phyloP scores from a whole-genome alignment of 1,284 basidiomycete species.

The Papiliotrema fonsecae region DNA sequence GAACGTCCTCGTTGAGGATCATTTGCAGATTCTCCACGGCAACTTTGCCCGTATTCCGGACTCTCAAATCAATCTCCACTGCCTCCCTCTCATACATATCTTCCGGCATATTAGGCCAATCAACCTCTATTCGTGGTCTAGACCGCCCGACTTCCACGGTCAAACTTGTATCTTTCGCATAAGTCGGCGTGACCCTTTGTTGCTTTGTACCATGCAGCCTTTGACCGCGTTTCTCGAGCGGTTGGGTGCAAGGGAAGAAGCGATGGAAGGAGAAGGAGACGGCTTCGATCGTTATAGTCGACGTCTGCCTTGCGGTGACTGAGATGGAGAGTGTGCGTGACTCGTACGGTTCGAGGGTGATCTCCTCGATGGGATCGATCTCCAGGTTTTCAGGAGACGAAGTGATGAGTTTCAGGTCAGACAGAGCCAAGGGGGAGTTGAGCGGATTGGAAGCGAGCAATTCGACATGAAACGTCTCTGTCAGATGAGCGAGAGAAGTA shows the following conservation, averaged over 20 bases:
- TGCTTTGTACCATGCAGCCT: conserved; percentile 48
- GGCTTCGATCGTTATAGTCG: conserved; percentile 29
- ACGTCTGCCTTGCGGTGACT: conserved; percentile 20
- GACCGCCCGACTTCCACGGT: conserved; percentile 37
- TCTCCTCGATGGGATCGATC: conserved; percentile 19
- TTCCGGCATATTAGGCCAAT: conserved; percentile 23
- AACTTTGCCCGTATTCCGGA: conserved; percentile 40
- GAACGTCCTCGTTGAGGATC: conserved; percentile 22
- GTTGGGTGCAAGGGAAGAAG: conserved; percentile 47
- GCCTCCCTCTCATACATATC: conserved; percentile 40
- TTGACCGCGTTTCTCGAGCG: conserved; percentile 42
- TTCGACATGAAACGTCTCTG: conserved; percentile 47
- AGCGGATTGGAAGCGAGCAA: conserved; percentile 50
- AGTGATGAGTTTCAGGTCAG: conserved; percentile 20
- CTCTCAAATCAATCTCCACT: conserved; percentile 14
- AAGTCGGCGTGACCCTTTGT: conserved; percentile 44
- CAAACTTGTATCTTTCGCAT: conserved; percentile 48
- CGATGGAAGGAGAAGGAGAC: conserved; percentile 48
- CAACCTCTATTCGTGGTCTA: conserved; percentile 37
- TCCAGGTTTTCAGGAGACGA: conserved; percentile 13
- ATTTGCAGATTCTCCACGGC: conserved; percentile 31
- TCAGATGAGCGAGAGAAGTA: conserved; percentile 1
- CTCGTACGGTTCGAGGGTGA: conserved; percentile 46
- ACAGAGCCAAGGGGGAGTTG: conserved; percentile 36
- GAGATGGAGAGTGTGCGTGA: conserved; percentile 33